These are phyloP conservation scores for Acer yangbiense DNA, from an alignment of 345 rosid species.

Conservation along the genomic window DNA sequence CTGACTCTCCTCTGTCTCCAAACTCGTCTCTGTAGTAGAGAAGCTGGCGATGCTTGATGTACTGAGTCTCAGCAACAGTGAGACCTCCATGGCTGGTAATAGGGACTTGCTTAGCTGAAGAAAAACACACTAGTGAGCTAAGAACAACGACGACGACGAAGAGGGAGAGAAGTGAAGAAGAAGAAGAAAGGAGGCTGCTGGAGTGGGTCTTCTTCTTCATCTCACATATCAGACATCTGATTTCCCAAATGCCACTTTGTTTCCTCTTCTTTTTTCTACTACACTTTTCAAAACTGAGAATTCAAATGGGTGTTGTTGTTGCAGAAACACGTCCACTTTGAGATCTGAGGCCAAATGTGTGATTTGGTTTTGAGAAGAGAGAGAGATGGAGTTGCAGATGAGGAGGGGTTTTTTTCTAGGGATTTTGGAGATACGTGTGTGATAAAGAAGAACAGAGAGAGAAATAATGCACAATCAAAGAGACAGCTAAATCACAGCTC, in stretches of 20 bases:
- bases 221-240: slow-evolving; percentile 71
- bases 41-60: slow-evolving; percentile 80
- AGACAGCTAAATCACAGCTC: slow-evolving; percentile 97
- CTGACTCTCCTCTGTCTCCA: slow-evolving; percentile 83
- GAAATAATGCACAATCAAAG: slow-evolving; percentile 37
- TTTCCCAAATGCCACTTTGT: slow-evolving; percentile 25
- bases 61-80: slow-evolving; percentile 55
- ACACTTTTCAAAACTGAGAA: background rate
- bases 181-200: slow-evolving; percentile 6
- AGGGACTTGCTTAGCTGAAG: slow-evolving; percentile 30
- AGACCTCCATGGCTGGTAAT: slow-evolving; percentile 53
- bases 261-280: background rate
- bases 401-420: slow-evolving; percentile 37
- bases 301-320: slow-evolving; percentile 4
- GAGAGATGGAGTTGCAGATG: slow-evolving; percentile 32
- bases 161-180: slow-evolving; percentile 29
- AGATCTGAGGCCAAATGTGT: slow-evolving; percentile 27
- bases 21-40: slow-evolving; percentile 85
- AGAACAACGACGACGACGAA: slow-evolving; percentile 25
- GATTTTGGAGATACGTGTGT: slow-evolving; percentile 36
- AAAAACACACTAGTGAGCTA: slow-evolving; percentile 10
- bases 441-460: background rate
- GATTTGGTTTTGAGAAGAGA: slow-evolving; percentile 11
- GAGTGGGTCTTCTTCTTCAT: slow-evolving; percentile 64
- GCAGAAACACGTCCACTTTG: background rate